phyloP scores from a whole-genome alignment of 163 green algal genomes.

The Scenedesmus sp. region DNA sequence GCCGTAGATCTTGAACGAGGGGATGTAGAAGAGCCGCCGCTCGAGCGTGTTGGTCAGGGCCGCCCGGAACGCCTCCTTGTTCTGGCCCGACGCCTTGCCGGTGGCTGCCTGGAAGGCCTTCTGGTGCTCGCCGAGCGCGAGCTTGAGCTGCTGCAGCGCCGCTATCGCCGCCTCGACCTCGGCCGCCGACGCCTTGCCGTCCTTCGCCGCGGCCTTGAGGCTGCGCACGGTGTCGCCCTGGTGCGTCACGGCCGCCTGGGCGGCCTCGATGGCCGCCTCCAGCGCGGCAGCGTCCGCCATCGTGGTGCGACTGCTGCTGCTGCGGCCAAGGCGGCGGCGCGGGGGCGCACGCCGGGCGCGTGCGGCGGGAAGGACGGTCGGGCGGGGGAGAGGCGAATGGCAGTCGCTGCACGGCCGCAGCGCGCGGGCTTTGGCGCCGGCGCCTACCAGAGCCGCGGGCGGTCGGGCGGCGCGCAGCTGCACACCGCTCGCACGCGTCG shows the following conservation, averaged over 20 bases:
- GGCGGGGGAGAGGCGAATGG: too few species aligned
- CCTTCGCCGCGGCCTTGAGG: conserved; percentile 88
- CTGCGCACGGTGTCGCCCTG: conserved; percentile 91
- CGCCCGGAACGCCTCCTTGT: conserved; percentile 89
- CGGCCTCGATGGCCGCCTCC: conserved; percentile 60
- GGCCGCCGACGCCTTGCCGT: conserved; percentile 69
- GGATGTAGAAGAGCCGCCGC: conserved; percentile 96
- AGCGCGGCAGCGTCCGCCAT: conserved; percentile 46
- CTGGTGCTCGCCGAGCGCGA: conserved; percentile 56
- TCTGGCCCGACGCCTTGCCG: conserved; percentile 70
- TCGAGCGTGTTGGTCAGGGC: conserved; percentile 86
- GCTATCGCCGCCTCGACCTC: conserved; percentile 89
- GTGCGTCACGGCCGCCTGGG: conserved; percentile 80
- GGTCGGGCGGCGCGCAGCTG: too few species aligned
- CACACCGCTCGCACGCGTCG: too few species aligned
- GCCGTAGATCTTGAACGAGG: conserved; percentile 99
- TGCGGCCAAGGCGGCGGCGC: background rate
- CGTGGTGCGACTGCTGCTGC: conserved; percentile 10
- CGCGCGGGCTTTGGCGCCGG: background rate
- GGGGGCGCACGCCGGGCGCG: too few species aligned
- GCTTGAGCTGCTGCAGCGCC: conserved; percentile 90
- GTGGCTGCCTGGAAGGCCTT: conserved; percentile 67
- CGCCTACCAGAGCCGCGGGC: too few species aligned
- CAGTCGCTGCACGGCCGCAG: background rate
- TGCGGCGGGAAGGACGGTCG: too few species aligned